Conservation (phyloP, 352 stramenopile species). For the Phytopythium oedochilum region DNA sequence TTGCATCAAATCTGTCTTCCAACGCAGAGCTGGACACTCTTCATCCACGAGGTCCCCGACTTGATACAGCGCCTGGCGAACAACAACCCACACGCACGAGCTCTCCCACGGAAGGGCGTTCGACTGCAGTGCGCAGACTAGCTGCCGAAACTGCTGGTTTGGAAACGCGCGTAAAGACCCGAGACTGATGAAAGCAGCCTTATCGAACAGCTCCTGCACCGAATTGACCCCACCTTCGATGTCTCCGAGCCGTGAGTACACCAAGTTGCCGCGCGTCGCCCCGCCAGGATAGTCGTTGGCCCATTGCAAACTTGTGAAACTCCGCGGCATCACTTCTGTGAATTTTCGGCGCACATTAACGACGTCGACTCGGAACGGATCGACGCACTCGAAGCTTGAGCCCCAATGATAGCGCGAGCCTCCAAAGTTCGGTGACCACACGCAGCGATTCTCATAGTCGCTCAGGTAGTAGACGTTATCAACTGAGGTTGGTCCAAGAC, state of each 20-base stretch:
- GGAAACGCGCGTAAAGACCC: constrained; percentile 37
- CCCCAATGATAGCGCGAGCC: constrained; percentile 26
- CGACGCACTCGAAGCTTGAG: constrained; percentile 11
- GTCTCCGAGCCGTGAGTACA: constrained; percentile 32
- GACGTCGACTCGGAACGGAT: constrained; percentile 32
- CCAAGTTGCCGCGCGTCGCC: constrained; percentile 32
- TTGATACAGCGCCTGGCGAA: constrained; percentile 45
- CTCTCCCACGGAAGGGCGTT: constrained; percentile 41
- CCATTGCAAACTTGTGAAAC: constrained; percentile 29
- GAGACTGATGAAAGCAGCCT: constrained; percentile 22
- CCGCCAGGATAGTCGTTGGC: constrained; percentile 31
- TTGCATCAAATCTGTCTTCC: constrained; percentile 40
- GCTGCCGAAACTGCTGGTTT: constrained; percentile 42
- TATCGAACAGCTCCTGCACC: constrained; percentile 15
- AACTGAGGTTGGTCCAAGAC: constrained; percentile 8
- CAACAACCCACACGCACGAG: constrained; percentile 22
- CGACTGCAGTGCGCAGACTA: constrained; percentile 33
- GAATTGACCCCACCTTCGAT: background rate
- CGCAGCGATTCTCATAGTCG: constrained; percentile 17
- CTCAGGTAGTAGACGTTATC: constrained; percentile 13
- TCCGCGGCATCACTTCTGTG: constrained; percentile 19
- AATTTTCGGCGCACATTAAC: constrained; percentile 24
- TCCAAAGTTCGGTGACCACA: constrained; percentile 30
- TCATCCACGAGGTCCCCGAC: constrained; percentile 33
- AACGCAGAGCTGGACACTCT: constrained; percentile 12